These are phyloP conservation scores for Ephemerocybe angulata DNA, from an alignment of 768 basidiomycete genomes.

Conservation along the genomic window DNA sequence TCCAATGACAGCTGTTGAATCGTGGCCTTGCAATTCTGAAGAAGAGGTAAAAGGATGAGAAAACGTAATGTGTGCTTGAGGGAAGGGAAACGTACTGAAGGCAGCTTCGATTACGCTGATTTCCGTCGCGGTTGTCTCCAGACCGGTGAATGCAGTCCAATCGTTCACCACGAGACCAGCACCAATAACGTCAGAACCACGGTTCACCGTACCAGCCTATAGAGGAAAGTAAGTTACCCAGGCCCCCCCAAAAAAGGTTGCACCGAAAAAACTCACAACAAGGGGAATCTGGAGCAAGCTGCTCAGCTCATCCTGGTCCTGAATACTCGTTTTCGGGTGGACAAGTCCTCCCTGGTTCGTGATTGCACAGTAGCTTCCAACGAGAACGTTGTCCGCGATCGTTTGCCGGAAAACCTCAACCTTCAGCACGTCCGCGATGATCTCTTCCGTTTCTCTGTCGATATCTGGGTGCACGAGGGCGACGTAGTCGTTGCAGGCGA, in stretches of 20 bases:
- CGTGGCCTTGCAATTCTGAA: conserved; percentile 84
- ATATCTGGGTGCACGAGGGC: conserved; percentile 98
- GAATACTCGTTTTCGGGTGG: conserved; percentile 94
- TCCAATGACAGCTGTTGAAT: conserved; percentile 76
- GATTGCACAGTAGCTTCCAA: conserved; percentile 93
- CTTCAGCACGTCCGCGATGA: conserved; percentile 98
- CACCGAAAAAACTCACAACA: conserved; percentile 59
- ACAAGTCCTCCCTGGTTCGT: conserved; percentile 97
- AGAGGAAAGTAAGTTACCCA: conserved; percentile 2
- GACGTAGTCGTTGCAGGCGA: conserved; percentile 98
- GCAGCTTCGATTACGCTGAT: conserved; percentile 97
- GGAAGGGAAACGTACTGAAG: conserved; percentile 68
- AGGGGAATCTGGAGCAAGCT: conserved; percentile 91
- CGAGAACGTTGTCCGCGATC: conserved; percentile 93
- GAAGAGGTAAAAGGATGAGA: conserved; percentile 7
- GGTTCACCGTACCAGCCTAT: conserved; percentile 96
- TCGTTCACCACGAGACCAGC: conserved; percentile 98
- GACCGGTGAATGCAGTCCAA: conserved; percentile 99
- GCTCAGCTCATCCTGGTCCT: conserved; percentile 96
- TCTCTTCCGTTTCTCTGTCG: conserved; percentile 98
- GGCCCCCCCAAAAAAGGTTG: background rate
- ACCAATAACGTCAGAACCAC: conserved; percentile 96
- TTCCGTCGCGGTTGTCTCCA: conserved; percentile 99
- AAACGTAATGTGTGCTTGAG: background rate
- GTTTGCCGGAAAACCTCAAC: conserved; percentile 99